Conservation (phyloP, 495 filamentous ascomycete genomes). For the Astrothelium macrocarpum region DNA sequence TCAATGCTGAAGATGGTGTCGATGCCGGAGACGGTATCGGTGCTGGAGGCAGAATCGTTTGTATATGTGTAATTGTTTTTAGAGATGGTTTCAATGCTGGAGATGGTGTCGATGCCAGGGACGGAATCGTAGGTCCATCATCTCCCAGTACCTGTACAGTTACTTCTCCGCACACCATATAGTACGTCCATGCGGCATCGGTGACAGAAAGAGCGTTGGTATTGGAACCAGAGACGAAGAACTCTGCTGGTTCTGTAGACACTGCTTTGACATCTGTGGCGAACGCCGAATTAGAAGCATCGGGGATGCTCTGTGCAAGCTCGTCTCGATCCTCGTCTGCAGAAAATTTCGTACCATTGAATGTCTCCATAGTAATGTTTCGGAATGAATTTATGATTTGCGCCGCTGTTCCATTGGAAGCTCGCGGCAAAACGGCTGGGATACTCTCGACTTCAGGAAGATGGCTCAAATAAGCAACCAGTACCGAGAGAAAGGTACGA, state of each 20-base stretch:
- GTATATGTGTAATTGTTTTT: too few species aligned
- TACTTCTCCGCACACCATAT: not conserved
- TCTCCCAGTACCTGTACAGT: not conserved
- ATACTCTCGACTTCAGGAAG: not conserved
- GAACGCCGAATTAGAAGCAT: not conserved
- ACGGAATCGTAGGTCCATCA: not conserved
- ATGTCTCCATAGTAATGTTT: not conserved
- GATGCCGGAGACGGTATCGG: too few species aligned
- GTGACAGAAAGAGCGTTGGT: not conserved
- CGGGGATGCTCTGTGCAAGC: not conserved
- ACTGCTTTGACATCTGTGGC: not conserved
- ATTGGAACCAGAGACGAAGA: not conserved
- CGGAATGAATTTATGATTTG: not conserved
- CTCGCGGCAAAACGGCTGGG: not conserved
- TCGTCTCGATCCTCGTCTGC: not conserved
- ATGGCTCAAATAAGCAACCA: not conserved
- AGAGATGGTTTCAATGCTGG: not conserved
- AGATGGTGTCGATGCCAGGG: too few species aligned
- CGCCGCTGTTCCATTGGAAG: not conserved
- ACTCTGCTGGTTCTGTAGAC: not conserved
- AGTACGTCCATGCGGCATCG: not conserved
- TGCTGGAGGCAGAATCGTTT: too few species aligned
- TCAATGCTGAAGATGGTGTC: not conserved
- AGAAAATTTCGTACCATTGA: not conserved
- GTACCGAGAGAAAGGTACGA: not conserved